Base-by-base conservation (phyloP, 495 filamentous ascomycete species). In the Ramalina peruviana region DNA sequence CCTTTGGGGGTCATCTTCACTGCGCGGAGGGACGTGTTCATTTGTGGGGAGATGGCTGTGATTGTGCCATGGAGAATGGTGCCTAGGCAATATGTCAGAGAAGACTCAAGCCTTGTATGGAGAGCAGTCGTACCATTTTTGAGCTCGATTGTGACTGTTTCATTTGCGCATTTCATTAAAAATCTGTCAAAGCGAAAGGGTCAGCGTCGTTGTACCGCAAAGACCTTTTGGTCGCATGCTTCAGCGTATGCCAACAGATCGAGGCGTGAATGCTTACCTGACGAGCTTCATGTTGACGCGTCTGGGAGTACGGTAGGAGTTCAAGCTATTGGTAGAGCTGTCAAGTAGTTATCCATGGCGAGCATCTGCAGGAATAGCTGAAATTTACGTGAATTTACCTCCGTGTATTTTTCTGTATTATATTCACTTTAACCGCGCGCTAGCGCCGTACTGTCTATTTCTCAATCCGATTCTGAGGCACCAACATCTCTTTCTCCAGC, bases 151-250 rank as follows among this genome's bases (percentile, higher is more conserved):
- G 90, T 94, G 51, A 97, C 92, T 51, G 90, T 93, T 71, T 98
- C 92, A 66, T 96, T 97, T 60, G 81, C 79, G 66, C 88, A 94
- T 75, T 97, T 98, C 92, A 97, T 96, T 48, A 98, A 71, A 65
- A 98, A 97, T 58, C 92, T 97, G 65, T 13, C 17, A 21, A 45
- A n/a, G 48, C 57, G 50, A 55, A 33, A 33, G 4, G 15, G 40
- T 44, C 54, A 53, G 53, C 40, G 41, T 39, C 44, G 26, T 36
- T 30, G 47, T 36, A 48, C 15, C 38, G n/a, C 19, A 13, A 20
- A 37, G 55, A 55, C 62, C 62, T 63, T 66, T 51, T 50, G 50
- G 21, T 52, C 42, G 37, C 42, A 59, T 23, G 48, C 55, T 61
- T 64, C 62, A 65, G 61, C 60, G 58, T 57, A 51, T 64, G 55